phyloP scores from a whole-genome alignment of 1,284 basidiomycete genomes.

The Vanrija pseudolonga region DNA sequence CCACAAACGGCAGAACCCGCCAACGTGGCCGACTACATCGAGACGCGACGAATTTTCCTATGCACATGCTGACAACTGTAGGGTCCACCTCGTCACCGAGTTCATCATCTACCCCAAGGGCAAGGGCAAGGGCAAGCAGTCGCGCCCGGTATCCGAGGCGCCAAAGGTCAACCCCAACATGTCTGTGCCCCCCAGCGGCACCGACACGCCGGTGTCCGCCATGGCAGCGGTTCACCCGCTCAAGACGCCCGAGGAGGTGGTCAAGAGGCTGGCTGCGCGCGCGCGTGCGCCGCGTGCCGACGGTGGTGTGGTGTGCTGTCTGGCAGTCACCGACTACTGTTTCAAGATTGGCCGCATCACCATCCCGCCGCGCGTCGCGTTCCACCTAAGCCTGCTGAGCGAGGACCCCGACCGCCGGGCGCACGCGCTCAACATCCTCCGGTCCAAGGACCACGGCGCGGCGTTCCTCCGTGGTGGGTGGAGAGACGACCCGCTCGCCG shows the following conservation, averaged over 20 bases:
- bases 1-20: neutral
- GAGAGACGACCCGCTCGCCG: conserved; percentile 38
- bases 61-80: conserved; percentile 6
- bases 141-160: conserved; percentile 4
- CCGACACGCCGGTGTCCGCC: conserved; percentile 9
- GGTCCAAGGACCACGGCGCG: conserved; percentile 34
- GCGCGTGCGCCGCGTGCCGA: conserved; percentile 34
- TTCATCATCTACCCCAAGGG: conserved; percentile 63
- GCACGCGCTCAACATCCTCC: conserved; percentile 24
- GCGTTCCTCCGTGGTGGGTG: conserved; percentile 41
- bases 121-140: conserved; percentile 24
- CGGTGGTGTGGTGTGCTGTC: conserved; percentile 60
- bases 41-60: neutral
- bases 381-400: conserved; percentile 26
- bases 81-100: conserved; percentile 64
- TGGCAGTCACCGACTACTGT: conserved; percentile 64
- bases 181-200: conserved; percentile 11
- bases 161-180: conserved; percentile 9
- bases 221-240: neutral
- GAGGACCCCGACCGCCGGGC: conserved; percentile 18
- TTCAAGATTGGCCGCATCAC: conserved; percentile 74
- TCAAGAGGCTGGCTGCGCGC: conserved; percentile 2
- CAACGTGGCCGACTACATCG: neutral
- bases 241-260: conserved; percentile 8
- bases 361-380: conserved; percentile 58